Base-by-base conservation (phyloP, 371 early-diverging fungal species). In the Blakeslea trispora region DNA sequence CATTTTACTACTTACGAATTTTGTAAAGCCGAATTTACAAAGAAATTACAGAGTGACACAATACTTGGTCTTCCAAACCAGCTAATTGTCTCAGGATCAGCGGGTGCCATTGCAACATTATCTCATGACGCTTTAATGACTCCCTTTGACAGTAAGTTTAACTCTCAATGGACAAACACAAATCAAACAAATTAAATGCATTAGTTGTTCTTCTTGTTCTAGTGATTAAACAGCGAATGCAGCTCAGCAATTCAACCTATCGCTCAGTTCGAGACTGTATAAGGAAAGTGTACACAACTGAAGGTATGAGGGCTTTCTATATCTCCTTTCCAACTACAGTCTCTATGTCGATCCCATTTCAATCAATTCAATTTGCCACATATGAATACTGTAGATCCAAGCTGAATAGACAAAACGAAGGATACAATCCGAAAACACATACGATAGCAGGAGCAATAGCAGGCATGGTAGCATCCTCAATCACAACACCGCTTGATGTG, bases 211-310 rank as follows among this genome's bases (percentile, higher is more conserved):
- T 28, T 7, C 5, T 28, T 28, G n/a, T 28, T 19, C 24, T 69
- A 88, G 97, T 97, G 28, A 75, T 96, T 64, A 97, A 97, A 72
- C 97, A 97, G 70, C 81, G 98, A 17, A 95, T 96, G 96, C 98
- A 97, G 69, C 67, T 94, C 22, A 83, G 82, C 35, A 82, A 85
- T 45, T 80, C 88, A 0, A 69, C 70, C 3, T 87, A 92, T 63
- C 74, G 78, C n/a, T 85, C 71, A 40, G 84, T 93, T 15, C 24
- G 82, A 14, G 83, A 88, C 11, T 94, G 94, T 62, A 91, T 89
- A 0, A 57, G 64, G 21, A 62, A 72, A n/a, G 84, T 95, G 9
- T 72, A 89, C 35, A 57, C 68, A 22, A 70, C 55, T 1, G 98
- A 97, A 72, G 98, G 98, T 4, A 34, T 92, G 14, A 70, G 70